These are phyloP conservation scores for Trichosporon coremiiforme DNA, from an alignment of 1,284 basidiomycete species.

Conservation along the genomic window DNA sequence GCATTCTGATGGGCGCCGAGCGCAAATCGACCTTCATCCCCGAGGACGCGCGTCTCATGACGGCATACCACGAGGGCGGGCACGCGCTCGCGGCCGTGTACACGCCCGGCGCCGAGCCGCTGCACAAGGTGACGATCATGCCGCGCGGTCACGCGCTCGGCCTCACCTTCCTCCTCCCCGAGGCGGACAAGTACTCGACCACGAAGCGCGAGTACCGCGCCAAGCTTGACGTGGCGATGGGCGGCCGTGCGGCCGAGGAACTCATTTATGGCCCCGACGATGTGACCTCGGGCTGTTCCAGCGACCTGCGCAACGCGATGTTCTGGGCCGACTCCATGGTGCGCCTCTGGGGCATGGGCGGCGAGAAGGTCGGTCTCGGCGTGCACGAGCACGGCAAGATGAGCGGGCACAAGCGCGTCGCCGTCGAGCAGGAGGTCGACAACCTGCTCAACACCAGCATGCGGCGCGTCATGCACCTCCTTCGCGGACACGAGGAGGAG, in stretches of 20 bases:
- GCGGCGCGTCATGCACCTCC: constrained; percentile 67
- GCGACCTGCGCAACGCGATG: constrained; percentile 79
- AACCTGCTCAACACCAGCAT: constrained; percentile 77
- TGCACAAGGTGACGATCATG: constrained; percentile 95
- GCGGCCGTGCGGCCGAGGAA: constrained; percentile 90
- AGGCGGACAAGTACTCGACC: constrained; percentile 66
- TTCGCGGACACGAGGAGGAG: constrained; percentile 73
- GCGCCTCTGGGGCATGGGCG: constrained; percentile 72
- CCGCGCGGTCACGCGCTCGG: constrained; percentile 90
- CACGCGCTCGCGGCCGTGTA: constrained; percentile 88
- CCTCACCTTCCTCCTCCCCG: constrained; percentile 81
- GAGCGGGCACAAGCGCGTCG: constrained; percentile 72
- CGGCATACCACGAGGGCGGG: constrained; percentile 95
- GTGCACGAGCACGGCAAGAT: constrained; percentile 53
- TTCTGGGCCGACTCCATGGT: constrained; percentile 83
- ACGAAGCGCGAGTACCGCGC: constrained; percentile 52
- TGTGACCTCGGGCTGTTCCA: constrained; percentile 85
- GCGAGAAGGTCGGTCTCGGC: constrained; percentile 77
- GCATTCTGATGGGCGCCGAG: constrained; percentile 93
- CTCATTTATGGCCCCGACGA: constrained; percentile 85
- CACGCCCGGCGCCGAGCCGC: constrained; percentile 87
- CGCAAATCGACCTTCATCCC: constrained; percentile 83
- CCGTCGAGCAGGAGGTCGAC: constrained; percentile 79
- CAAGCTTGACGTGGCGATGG: constrained; percentile 84
- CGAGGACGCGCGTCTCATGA: constrained; percentile 78